These are phyloP conservation scores for Cornus kousa DNA, from an alignment of 148 eudicot genomes.

Conservation along the genomic window DNA sequence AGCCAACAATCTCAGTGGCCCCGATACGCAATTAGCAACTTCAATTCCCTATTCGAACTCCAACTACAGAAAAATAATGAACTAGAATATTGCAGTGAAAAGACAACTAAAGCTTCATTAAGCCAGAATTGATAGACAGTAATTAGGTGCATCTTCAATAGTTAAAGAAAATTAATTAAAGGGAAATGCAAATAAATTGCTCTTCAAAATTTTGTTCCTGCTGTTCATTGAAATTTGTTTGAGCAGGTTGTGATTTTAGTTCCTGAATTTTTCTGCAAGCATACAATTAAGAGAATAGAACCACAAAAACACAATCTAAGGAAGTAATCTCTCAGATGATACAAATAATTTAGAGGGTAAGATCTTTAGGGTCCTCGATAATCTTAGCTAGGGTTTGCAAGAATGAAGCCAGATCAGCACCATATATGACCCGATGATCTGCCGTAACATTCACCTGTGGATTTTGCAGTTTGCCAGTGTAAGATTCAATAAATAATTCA, in stretches of 20 bases:
- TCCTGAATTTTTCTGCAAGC: background rate
- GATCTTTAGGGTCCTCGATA: conserved; percentile 93
- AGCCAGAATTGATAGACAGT: background rate
- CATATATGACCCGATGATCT: conserved; percentile 96
- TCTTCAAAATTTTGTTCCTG: conserved; percentile 18
- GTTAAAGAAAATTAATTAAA: background rate
- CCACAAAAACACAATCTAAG: conserved; percentile 12
- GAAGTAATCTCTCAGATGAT: conserved; percentile 13
- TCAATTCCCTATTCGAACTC: too few species aligned
- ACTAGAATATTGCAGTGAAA: too few species aligned
- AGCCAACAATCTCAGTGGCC: too few species aligned
- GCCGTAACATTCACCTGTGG: conserved; percentile 93
- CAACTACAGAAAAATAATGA: too few species aligned
- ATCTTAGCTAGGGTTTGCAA: conserved; percentile 87
- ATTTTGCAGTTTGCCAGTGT: conserved; percentile 4
- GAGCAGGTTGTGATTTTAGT: background rate
- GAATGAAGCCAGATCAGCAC: conserved; percentile 95
- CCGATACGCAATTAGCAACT: too few species aligned
- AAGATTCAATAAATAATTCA: background rate
- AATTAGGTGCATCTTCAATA: background rate
- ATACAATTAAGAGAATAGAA: background rate
- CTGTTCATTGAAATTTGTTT: conserved; percentile 8
- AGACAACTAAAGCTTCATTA: too few species aligned
- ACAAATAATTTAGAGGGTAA: conserved; percentile 52
- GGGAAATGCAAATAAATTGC: conserved; percentile 2